phyloP scores from a whole-genome alignment of 1,139 yeast species.

The Yamadazyma diospyri region DNA sequence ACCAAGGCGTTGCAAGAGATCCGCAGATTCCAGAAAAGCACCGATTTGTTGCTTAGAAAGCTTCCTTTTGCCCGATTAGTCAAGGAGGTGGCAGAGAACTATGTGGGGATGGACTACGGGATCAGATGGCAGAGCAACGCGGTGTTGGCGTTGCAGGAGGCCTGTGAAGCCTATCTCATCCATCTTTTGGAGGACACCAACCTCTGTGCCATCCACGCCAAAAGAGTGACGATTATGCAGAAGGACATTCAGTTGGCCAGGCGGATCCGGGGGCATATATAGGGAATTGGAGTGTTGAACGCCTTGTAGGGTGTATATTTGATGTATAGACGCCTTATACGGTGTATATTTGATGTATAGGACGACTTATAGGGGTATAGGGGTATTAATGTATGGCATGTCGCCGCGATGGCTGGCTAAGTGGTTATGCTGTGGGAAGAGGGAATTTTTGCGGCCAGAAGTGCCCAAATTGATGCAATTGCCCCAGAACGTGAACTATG shows the following conservation, averaged over 20 bases:
- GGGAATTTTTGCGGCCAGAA: too few relatives aligned
- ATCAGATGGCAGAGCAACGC: constrained; percentile 91
- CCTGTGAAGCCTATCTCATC: constrained; percentile 84
- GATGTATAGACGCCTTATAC: too few relatives aligned
- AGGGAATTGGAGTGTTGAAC: neutral
- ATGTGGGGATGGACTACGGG: constrained; percentile 54
- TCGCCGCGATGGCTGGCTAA: too few relatives aligned
- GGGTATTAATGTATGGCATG: too few relatives aligned
- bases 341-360: too few relatives aligned
- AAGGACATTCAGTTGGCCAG: constrained; percentile 90
- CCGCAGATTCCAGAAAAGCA: constrained; percentile 69
- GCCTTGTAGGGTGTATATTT: too few relatives aligned
- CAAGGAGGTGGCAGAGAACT: constrained; percentile 76
- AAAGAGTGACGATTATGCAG: constrained; percentile 90
- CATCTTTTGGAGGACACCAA: constrained; percentile 89
- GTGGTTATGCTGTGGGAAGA: too few relatives aligned
- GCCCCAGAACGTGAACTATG: too few relatives aligned
- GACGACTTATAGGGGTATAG: too few relatives aligned
- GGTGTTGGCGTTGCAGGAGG: constrained; percentile 84
- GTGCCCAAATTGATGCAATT: too few relatives aligned
- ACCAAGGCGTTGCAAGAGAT: constrained; percentile 76
- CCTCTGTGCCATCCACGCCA: constrained; percentile 87
- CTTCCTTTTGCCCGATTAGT: constrained; percentile 89
- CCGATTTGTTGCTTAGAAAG: constrained; percentile 74
- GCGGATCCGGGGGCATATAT: constrained; percentile 66